Evolutionary conservation across 805 yeast species (phyloP), one percentile per base, ranked within the genome.

Genomic region (Sugiyamaella valdiviana): DNA sequence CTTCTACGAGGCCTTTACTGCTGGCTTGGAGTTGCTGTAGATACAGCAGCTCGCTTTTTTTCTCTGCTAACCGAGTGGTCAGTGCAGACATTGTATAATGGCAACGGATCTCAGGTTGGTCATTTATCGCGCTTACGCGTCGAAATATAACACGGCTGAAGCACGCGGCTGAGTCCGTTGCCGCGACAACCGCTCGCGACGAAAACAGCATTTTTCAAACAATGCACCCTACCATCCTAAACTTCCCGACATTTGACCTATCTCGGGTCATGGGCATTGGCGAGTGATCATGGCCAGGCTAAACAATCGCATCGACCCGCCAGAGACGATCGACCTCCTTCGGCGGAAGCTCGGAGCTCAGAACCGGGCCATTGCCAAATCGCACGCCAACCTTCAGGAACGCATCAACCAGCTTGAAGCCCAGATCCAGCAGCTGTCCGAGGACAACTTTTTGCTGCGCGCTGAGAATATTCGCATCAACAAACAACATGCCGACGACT

Each of bases 41-140:
- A 29, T 72, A 65, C 43, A 68, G 74, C 15, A 82, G 70, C 52
- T 82, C 86, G 17, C 67, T 68, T 45, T 69, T 59, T 55, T 80
- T 80, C 44, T 75, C 78, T 3, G 54, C 53, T 24, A 67, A 63
- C 39, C 64, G 56, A 29, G 56, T 58, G 7, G 64, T 65, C 4
- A 70, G 53, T 16, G 65, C 56, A 63, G 44, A 41, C 44, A 41
- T 41, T 26, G 35, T 7, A 20, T 17, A 15, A 38, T 17, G n/a
- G n/a, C n/a, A n/a, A n/a, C n/a, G n/a, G n/a, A n/a, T n/a, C n/a
- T n/a, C n/a, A n/a, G n/a, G n/a, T n/a, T n/a, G n/a, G n/a, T n/a
- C n/a, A n/a, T n/a, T n/a, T n/a, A n/a, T n/a, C n/a, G n/a, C n/a
- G n/a, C n/a, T 12, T 38, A 6, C 60, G 57, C 15, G 41, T 36